Evolutionary conservation across 1,139 yeast species (phyloP).

Genomic region (Magnusiomyces fungicola): DNA sequence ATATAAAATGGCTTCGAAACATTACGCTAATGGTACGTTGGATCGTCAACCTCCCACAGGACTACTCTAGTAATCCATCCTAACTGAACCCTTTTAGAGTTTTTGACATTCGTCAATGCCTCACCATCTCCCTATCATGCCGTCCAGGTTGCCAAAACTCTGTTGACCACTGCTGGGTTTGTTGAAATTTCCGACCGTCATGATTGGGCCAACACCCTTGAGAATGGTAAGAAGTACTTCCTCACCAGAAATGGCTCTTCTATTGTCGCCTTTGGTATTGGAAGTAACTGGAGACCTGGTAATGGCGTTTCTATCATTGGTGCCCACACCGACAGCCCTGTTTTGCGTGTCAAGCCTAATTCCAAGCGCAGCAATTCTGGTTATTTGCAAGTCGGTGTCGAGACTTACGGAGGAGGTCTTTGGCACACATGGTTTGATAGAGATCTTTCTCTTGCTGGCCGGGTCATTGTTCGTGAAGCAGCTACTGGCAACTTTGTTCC

Average conservation of each 20-base stretch:
- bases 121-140: slow-evolving; percentile 97
- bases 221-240: slow-evolving; percentile 53
- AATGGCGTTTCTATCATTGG: slow-evolving; percentile 85
- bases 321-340: slow-evolving; percentile 95
- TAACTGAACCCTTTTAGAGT: slow-evolving; percentile 34
- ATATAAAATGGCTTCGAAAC: slow-evolving; percentile 13
- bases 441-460: slow-evolving; percentile 85
- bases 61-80: background rate
- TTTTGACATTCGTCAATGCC: slow-evolving; percentile 68
- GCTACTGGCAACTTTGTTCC: slow-evolving; percentile 44
- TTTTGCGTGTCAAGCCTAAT: slow-evolving; percentile 80
- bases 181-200: slow-evolving; percentile 64
- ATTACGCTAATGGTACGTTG: slow-evolving; percentile 13
- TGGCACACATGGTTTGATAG: slow-evolving; percentile 84
- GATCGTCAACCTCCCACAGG: background rate
- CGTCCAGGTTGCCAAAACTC: slow-evolving; percentile 54
- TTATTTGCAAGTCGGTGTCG: slow-evolving; percentile 86
- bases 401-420: slow-evolving; percentile 90
- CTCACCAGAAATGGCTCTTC: slow-evolving; percentile 71
- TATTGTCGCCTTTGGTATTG: slow-evolving; percentile 78
- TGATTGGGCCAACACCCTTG: slow-evolving; percentile 58
- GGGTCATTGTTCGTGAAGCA: slow-evolving; percentile 60
- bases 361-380: slow-evolving; percentile 59
- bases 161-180: slow-evolving; percentile 57
- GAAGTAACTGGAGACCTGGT: slow-evolving; percentile 67